Conservation (phyloP, 2,329 filamentous ascomycete genomes). For the Fulvia fulva region DNA sequence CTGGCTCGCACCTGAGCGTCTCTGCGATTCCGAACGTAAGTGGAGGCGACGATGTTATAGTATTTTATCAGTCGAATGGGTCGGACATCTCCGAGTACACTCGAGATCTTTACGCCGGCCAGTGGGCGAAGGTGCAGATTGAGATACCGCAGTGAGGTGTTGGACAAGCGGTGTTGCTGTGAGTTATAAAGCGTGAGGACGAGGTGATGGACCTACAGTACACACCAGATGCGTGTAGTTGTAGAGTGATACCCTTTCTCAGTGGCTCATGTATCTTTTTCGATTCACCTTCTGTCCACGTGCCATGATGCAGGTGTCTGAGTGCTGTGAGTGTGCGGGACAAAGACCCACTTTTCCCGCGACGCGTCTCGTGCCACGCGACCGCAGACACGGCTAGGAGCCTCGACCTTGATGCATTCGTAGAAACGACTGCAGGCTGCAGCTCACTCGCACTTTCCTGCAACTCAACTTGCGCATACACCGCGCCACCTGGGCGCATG, state of each 20-base stretch:
- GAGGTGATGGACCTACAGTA: not conserved
- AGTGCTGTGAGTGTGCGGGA: too few species aligned
- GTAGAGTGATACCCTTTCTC: not conserved
- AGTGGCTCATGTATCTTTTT: too few species aligned
- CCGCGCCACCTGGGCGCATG: not conserved
- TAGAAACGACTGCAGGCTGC: too few species aligned
- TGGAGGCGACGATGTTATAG: conserved; percentile 30
- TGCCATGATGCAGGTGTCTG: too few species aligned
- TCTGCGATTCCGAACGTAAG: conserved; percentile 33
- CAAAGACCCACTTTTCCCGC: too few species aligned
- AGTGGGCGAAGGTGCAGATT: conserved; percentile 26
- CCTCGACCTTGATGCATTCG: too few species aligned
- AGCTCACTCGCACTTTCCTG: too few species aligned
- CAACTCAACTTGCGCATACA: too few species aligned
- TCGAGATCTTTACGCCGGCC: conserved; percentile 29
- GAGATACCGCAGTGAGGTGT: conserved; percentile 11
- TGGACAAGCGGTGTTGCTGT: not conserved
- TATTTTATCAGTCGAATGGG: conserved; percentile 33
- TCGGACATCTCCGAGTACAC: conserved; percentile 29
- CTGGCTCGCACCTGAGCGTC: conserved; percentile 40
- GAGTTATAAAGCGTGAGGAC: not conserved
- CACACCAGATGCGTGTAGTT: not conserved
- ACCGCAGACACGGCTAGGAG: too few species aligned
- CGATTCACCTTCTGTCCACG: too few species aligned
- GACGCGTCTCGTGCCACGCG: too few species aligned